Conservation (phyloP, 495 filamentous ascomycete genomes). For the Terfezia boudieri region DNA sequence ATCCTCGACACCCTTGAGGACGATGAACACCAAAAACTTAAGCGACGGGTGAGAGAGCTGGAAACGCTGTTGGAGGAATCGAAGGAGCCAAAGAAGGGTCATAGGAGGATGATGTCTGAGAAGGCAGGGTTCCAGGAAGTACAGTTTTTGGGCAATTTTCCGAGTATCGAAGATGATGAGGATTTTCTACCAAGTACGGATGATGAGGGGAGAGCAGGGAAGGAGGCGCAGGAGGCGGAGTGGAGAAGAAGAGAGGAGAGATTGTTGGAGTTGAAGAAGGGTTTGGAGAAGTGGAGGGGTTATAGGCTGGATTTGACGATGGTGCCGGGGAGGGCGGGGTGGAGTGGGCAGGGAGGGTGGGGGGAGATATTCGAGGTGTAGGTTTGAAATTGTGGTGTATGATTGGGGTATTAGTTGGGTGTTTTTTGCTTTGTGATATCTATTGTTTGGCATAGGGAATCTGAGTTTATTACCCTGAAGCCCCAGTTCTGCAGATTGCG, state of each 20-base stretch:
- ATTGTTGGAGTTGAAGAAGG: constrained; percentile 45
- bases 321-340: constrained; percentile 23
- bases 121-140: neutral
- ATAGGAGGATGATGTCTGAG: neutral
- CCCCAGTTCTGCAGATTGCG: too few species aligned
- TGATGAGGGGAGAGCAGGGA: constrained; percentile 37
- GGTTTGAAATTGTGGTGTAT: neutral
- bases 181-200: constrained; percentile 36
- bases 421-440: neutral
- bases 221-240: constrained; percentile 37
- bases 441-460: too few species aligned
- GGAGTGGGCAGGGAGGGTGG: constrained; percentile 13
- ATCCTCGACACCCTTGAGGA: constrained; percentile 49
- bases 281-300: constrained; percentile 41
- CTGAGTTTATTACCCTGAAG: too few species aligned
- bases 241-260: constrained; percentile 36
- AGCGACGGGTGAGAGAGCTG: constrained; percentile 34
- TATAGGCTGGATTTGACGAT: constrained; percentile 53
- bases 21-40: constrained; percentile 33
- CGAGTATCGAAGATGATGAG: constrained; percentile 25
- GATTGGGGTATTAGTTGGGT: neutral
- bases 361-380: constrained; percentile 50
- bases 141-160: neutral
- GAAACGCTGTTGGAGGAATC: constrained; percentile 29
- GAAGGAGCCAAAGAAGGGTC: neutral